Percentiles rank a stretch among this genome's conserved stretches.
phyloP scores from a whole-genome alignment of 768 basidiomycete species.

The Leccinum ochraceum region DNA sequence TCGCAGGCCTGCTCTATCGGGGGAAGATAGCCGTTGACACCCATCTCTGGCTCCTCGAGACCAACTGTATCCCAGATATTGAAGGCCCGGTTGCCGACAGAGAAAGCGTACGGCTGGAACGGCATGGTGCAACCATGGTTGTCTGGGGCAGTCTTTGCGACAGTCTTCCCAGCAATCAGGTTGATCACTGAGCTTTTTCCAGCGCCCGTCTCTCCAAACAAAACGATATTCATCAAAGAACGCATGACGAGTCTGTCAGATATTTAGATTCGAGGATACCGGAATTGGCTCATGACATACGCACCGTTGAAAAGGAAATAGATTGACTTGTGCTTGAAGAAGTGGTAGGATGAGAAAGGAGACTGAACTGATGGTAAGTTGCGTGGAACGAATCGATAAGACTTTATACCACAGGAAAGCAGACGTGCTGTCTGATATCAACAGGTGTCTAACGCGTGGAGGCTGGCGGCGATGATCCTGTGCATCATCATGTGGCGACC shows the following conservation, averaged over 20 bases:
- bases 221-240: not conserved
- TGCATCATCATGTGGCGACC: too few relatives aligned
- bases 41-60: constrained; percentile 33
- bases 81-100: not conserved
- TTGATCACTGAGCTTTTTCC: not conserved
- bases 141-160: not conserved
- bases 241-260: not conserved
- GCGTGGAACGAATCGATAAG: not conserved
- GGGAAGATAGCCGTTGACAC: constrained; percentile 25
- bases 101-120: not conserved
- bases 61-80: constrained; percentile 27
- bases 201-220: not conserved
- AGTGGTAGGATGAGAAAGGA: too few relatives aligned
- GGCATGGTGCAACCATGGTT: not conserved
- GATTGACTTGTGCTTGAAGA: not conserved
- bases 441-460: too few relatives aligned
- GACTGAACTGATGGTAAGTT: not conserved
- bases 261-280: not conserved
- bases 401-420: too few relatives aligned
- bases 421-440: too few relatives aligned
- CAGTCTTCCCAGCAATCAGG: not conserved
- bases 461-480: too few relatives aligned
- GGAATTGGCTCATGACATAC: not conserved
- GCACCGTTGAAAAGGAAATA: not conserved
- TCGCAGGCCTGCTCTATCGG: constrained; percentile 32